Conservation (phyloP, 2,329 filamentous ascomycete genomes). For the Fusarium liriodendri region DNA sequence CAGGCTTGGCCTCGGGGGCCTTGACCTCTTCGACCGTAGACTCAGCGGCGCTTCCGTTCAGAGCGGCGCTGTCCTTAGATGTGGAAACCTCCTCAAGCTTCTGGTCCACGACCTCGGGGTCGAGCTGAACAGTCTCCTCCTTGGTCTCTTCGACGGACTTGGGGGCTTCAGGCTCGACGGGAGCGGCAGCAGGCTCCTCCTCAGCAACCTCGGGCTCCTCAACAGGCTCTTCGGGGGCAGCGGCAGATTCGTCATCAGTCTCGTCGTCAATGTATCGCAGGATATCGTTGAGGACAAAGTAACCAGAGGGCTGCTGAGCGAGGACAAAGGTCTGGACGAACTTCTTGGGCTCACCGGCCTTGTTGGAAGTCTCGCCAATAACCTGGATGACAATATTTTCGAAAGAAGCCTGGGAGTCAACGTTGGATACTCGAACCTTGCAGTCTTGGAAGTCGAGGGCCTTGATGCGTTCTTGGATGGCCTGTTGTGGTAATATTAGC, state of each 20-base stretch:
- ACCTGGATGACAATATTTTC: conserved; percentile 97
- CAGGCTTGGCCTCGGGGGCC: conserved; percentile 51
- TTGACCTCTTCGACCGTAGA: conserved; percentile 53
- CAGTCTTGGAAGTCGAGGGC: conserved; percentile 94
- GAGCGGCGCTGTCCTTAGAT: conserved; percentile 50
- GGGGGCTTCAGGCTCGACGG: conserved; percentile 49
- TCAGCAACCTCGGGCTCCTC: conserved; percentile 47
- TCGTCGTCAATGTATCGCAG: conserved; percentile 93
- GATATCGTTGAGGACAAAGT: conserved; percentile 98
- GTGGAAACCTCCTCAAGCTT: conserved; percentile 75
- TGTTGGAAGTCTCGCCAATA: conserved; percentile 98
- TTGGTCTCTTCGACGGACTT: conserved; percentile 45
- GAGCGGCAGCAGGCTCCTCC: conserved; percentile 39
- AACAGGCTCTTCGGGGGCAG: conserved; percentile 48
- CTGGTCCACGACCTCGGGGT: conserved; percentile 72
- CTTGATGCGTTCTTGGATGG: conserved; percentile 95
- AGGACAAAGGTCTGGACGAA: conserved; percentile 99
- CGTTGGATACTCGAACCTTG: conserved; percentile 98
- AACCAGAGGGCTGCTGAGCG: conserved; percentile 94
- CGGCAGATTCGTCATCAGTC: conserved; percentile 74
- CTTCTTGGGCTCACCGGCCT: conserved; percentile 89
- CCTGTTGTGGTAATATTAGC: conserved; percentile 60
- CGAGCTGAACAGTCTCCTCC: conserved; percentile 48
- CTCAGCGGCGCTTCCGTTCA: conserved; percentile 48
- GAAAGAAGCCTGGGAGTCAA: conserved; percentile 93